A percentile compares a stretch with the other conserved stretches of the same genome.
These are phyloP conservation scores for Saccharomycopsis hybrid DNA, from an alignment of 1,139 yeast genomes.

Conservation along the genomic window DNA sequence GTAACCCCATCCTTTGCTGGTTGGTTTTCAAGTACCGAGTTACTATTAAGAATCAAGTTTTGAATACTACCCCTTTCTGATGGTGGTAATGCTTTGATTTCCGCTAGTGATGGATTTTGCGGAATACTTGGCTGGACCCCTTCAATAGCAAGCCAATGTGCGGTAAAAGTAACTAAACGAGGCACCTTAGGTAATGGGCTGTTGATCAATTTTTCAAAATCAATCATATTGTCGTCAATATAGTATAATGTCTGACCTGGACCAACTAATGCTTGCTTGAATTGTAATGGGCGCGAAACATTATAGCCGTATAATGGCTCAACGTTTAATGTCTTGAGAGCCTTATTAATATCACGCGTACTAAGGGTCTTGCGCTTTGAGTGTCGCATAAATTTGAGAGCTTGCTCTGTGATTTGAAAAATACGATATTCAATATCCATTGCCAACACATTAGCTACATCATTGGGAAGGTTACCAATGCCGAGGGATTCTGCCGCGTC, in stretches of 20 bases:
- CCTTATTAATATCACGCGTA: conserved; percentile 75
- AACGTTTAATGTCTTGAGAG: conserved; percentile 77
- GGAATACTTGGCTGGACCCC: conserved; percentile 98
- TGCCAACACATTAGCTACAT: conserved; percentile 88
- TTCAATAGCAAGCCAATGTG: conserved; percentile 98
- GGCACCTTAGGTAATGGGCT: conserved; percentile 96
- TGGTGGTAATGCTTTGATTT: conserved; percentile 61
- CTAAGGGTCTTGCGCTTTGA: conserved; percentile 77
- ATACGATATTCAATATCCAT: conserved; percentile 98
- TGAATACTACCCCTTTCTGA: conserved; percentile 67
- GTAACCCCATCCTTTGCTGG: conserved; percentile 13
- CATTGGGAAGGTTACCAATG: conserved; percentile 71
- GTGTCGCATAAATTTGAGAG: conserved; percentile 93
- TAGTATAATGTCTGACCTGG: conserved; percentile 94
- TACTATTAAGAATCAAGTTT: conserved; percentile 33
- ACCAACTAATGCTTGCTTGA: conserved; percentile 80
- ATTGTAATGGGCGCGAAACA: conserved; percentile 45
- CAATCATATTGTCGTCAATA: conserved; percentile 84
- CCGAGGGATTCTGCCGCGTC: conserved; percentile 96
- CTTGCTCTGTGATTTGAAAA: conserved; percentile 92
- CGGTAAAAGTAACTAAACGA: conserved; percentile 83
- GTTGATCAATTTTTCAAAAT: conserved; percentile 87
- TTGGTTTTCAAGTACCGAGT: conserved; percentile 23
- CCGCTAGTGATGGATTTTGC: conserved; percentile 85
- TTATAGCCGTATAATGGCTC: conserved; percentile 77